Evolutionary conservation across 1,139 yeast species (phyloP).

Genomic region (Hansenula lynferdii): DNA sequence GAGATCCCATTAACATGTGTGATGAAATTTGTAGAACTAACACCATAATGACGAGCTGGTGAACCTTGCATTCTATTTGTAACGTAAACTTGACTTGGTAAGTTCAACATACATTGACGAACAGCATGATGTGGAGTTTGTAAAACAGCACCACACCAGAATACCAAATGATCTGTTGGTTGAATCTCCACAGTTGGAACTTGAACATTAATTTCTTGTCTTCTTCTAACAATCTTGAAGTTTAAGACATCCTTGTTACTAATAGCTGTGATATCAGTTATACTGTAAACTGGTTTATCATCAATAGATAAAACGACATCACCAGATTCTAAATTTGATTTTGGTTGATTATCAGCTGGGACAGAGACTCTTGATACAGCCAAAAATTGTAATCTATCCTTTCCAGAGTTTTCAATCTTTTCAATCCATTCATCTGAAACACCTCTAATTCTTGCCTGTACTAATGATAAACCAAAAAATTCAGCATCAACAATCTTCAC

Average conservation of each 20-base stretch:
- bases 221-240: conserved; percentile 64
- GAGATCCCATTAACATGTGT: conserved; percentile 82
- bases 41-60: conserved; percentile 82
- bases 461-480: conserved; percentile 60
- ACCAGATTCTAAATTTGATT: conserved; percentile 46
- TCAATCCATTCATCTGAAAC: conserved; percentile 82
- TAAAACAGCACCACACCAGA: conserved; percentile 77
- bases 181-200: conserved; percentile 58
- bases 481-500: conserved; percentile 76
- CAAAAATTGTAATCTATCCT: conserved; percentile 68
- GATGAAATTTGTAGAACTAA: conserved; percentile 74
- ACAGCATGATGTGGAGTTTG: conserved; percentile 70
- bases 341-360: conserved; percentile 27
- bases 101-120: conserved; percentile 65
- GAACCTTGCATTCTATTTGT: conserved; percentile 72
- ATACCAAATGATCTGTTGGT: conserved; percentile 62
- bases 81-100: conserved; percentile 83
- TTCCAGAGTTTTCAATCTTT: conserved; percentile 52
- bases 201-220: conserved; percentile 45
- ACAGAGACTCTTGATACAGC: conserved; percentile 68
- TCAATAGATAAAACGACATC: conserved; percentile 74
- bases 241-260: conserved; percentile 33
- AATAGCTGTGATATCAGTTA: conserved; percentile 49
- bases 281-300: conserved; percentile 56
- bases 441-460: conserved; percentile 79